Percentiles rank a stretch among this genome's conserved stretches.
phyloP scores from a whole-genome alignment of 805 yeast genomes.

The Zygosaccharomyces lentus region DNA sequence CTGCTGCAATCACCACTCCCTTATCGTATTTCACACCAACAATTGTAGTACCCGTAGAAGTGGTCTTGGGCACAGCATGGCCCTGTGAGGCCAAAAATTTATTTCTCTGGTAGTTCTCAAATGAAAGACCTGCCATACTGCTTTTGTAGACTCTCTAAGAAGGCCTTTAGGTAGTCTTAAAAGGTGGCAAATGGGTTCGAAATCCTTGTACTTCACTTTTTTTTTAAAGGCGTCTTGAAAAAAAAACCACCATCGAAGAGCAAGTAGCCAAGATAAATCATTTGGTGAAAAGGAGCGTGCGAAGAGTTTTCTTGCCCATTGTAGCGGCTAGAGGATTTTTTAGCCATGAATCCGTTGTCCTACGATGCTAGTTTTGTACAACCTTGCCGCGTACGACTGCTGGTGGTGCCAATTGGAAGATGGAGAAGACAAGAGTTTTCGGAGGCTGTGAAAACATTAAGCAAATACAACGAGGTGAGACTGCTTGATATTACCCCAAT shows the following conservation, averaged over 20 bases:
- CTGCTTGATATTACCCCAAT: conserved; percentile 72
- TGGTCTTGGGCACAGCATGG: conserved; percentile 70
- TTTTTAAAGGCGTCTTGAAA: neutral
- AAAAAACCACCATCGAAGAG: neutral
- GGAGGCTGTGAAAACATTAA: conserved; percentile 42
- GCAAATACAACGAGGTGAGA: conserved; percentile 56
- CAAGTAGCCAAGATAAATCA: neutral
- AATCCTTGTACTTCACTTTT: neutral
- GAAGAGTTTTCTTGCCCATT: neutral
- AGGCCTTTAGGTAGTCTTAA: neutral
- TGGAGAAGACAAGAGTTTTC: conserved; percentile 39
- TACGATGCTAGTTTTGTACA: conserved; percentile 39
- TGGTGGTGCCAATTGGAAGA: conserved; percentile 63
- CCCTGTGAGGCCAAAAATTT: conserved; percentile 68
- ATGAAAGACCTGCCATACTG: conserved; percentile 81
- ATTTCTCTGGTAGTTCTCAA: conserved; percentile 92
- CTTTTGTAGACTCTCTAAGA: neutral
- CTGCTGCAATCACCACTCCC: conserved; percentile 98
- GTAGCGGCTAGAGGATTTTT: neutral
- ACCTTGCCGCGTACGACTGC: conserved; percentile 62
- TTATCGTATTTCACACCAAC: conserved; percentile 91
- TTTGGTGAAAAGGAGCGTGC: neutral
- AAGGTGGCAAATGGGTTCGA: conserved; percentile 15
- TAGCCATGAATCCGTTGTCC: conserved; percentile 14
- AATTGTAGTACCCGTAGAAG: conserved; percentile 99